These are phyloP conservation scores for Xylaria sp. DNA, from an alignment of 2,329 filamentous ascomycete genomes.

Conservation along the genomic window DNA sequence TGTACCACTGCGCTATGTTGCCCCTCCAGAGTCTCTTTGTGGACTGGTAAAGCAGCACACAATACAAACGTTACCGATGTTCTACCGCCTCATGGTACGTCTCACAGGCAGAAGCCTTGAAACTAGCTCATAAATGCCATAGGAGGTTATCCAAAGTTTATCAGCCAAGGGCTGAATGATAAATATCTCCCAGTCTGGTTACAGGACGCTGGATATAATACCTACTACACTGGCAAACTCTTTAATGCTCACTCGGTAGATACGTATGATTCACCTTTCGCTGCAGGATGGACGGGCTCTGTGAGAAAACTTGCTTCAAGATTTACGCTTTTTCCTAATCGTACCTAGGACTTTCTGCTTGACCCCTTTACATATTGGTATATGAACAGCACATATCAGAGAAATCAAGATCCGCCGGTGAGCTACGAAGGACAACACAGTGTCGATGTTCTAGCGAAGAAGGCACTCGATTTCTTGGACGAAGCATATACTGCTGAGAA, in stretches of 20 bases:
- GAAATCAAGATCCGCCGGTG: conserved; percentile 64
- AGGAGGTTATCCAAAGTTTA: conserved; percentile 73
- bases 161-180: conserved; percentile 72
- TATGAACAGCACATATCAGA: conserved; percentile 68
- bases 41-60: conserved; percentile 74
- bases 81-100: conserved; percentile 64
- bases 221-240: conserved; percentile 79
- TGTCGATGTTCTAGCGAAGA: conserved; percentile 64
- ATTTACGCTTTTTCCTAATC: conserved; percentile 14
- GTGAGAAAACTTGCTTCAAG: conserved; percentile 39
- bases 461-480: conserved; percentile 64
- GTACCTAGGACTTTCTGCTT: conserved; percentile 58
- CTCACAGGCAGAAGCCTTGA: background rate
- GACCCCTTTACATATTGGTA: conserved; percentile 74
- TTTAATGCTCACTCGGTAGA: conserved; percentile 71
- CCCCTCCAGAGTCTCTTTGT: conserved; percentile 72
- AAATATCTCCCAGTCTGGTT: conserved; percentile 78
- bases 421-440: conserved; percentile 66
- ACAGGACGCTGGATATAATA: conserved; percentile 74
- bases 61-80: conserved; percentile 76
- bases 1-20: conserved; percentile 76
- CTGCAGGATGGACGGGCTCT: conserved; percentile 69
- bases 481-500: conserved; percentile 60
- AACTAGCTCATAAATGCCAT: conserved; percentile 32
- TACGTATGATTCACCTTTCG: conserved; percentile 70